Base-by-base conservation (phyloP, 768 basidiomycete genomes). In the Gloeostereum incarnatum region DNA sequence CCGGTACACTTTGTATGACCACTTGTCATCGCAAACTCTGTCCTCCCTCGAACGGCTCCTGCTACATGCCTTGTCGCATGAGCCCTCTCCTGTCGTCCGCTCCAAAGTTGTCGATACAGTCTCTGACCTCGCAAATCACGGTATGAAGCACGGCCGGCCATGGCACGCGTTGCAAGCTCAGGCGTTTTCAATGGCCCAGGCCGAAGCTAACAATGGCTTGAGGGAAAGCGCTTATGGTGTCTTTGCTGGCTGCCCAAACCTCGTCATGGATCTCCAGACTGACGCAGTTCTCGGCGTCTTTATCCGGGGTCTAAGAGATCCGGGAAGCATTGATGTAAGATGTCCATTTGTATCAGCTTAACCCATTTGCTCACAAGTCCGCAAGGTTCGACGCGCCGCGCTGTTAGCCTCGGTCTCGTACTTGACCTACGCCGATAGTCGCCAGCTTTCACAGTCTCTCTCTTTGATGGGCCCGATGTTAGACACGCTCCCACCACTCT, bases 81-180 rank as follows among this genome's bases (percentile, higher is more conserved):
- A 89, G 48, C 65, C 65, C 0, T 56, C 68, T 3, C 50, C 65
- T 11, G 56, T 62, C n/a, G 83, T 87, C 9, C 65, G 84, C 11
- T 68, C 73, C 13, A 85, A 83, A 55, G 66, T 75, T 2, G 80
- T 82, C 10, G 85, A 89, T 49, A 82, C 85, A 2, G 68, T 82
- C 17, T 77, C 74, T 42, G 87, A 89, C 48, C 60, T 89, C 20
- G 80, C 86, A 5, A 81, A 80, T 39, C 74, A 82, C 41, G 73
- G 74, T 8, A 85, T 89, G 81, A 53, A 57, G 11, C 69, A 84
- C 2, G 87, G 86, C 1, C 58, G 83, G 6, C 85, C 84, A 2
- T 90, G 86, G 86, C 84, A 86, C 50, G 80, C 79, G 2, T 62
- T 89, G 1, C 86, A 88, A 50, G 73, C 72, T 0, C 81, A 80